phyloP scores from a whole-genome alignment of 2,329 filamentous ascomycete species.

The Nemania sp. region DNA sequence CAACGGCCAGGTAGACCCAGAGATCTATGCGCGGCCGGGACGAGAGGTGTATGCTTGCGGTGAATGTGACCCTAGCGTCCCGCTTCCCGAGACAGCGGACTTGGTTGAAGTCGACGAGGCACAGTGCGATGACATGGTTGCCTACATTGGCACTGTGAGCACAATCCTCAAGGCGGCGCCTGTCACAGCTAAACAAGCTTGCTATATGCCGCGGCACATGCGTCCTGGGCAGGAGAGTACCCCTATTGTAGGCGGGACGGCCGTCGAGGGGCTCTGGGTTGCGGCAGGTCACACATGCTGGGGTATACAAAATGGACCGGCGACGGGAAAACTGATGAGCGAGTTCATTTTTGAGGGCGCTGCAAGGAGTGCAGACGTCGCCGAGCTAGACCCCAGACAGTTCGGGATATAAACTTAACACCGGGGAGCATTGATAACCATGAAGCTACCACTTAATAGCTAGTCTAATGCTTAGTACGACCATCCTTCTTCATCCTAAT shows the following conservation, averaged over 20 bases:
- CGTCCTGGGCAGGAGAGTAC: conserved; percentile 69
- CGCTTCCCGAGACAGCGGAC: conserved; percentile 80
- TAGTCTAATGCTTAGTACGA: background rate
- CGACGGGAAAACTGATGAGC: conserved; percentile 83
- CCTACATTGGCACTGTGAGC: conserved; percentile 77
- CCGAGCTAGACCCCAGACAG: conserved; percentile 74
- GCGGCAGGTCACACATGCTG: conserved; percentile 96
- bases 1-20: conserved; percentile 77
- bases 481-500: background rate
- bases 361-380: conserved; percentile 75
- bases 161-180: conserved; percentile 75
- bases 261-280: conserved; percentile 78
- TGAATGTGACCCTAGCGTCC: conserved; percentile 81
- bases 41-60: conserved; percentile 93
- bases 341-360: conserved; percentile 81
- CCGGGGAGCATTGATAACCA: background rate
- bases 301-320: conserved; percentile 97
- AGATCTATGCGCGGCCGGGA: conserved; percentile 92
- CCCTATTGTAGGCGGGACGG: conserved; percentile 82
- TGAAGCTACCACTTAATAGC: background rate
- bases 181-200: conserved; percentile 84
- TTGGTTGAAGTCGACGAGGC: conserved; percentile 79
- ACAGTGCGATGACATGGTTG: conserved; percentile 86
- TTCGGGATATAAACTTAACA: conserved; percentile 62
- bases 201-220: conserved; percentile 87